Conservation (phyloP, 768 basidiomycete genomes). For the Lactarius trivialis region DNA sequence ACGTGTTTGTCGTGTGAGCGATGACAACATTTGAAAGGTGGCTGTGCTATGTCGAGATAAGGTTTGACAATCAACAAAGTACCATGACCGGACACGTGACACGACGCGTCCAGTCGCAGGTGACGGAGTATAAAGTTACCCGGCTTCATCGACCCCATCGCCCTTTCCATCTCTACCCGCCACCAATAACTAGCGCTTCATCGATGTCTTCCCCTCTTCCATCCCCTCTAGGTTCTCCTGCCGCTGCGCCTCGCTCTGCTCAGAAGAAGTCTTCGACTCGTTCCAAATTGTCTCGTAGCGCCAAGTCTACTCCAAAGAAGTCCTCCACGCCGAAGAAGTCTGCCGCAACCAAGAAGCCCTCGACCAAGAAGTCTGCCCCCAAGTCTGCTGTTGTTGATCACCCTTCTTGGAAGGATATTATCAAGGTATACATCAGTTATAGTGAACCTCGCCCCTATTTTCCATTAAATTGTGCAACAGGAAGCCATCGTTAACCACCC, state of each 20-base stretch:
- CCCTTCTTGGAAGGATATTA: conserved; percentile 36
- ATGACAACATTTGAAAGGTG: not conserved
- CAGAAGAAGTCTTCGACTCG: conserved; percentile 13
- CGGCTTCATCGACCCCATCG: not conserved
- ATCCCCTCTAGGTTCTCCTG: conserved; percentile 19
- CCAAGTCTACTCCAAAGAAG: conserved; percentile 22
- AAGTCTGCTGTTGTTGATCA: conserved; percentile 23
- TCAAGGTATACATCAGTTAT: conserved; percentile 28
- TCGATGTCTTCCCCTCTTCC: conserved; percentile 20
- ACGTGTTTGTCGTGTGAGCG: conserved; percentile 1
- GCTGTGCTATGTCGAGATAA: conserved; percentile 19
- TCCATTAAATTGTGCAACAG: conserved; percentile 32
- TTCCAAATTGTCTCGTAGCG: conserved; percentile 12
- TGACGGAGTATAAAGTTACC: conserved; percentile 22
- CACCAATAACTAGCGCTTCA: not conserved
- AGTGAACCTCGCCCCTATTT: not conserved
- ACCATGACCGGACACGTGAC: conserved; percentile 20
- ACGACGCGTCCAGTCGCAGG: conserved; percentile 17
- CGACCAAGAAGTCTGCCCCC: conserved; percentile 16
- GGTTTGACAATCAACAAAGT: conserved; percentile 23
- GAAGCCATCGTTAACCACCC: conserved; percentile 65
- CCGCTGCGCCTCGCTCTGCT: not conserved
- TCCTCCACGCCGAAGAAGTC: conserved; percentile 17
- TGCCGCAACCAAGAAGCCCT: conserved; percentile 20
- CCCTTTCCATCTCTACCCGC: conserved; percentile 12